Evolutionary conservation across 352 stramenopile genomes (phyloP), one percentile per base, ranked within the genome.

Genomic region (Blastocystis sp.): DNA sequence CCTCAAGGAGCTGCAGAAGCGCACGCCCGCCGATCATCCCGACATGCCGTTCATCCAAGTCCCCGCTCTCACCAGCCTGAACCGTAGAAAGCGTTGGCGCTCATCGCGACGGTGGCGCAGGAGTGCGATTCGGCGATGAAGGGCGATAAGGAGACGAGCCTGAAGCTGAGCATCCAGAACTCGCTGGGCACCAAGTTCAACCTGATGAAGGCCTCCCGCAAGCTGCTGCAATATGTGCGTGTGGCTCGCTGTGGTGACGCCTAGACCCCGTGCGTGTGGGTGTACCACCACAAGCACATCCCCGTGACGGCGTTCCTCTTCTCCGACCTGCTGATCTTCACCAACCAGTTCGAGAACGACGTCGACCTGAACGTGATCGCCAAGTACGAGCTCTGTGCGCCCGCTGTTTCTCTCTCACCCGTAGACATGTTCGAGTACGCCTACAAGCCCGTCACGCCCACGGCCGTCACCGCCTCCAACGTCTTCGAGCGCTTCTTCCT

Each of bases 1-100:
- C 2, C 89, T 97, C 0, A 91, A 91, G 79, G 90, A 91, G 88
- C 43, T 96, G 2, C 91, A 91, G 43, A 90, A 95, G 79, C 90
- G 93, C 80, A 96, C 94, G 0, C 88, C 89, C 0, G 61, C 79
- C 1, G 91, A 91, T 21, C 92, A 96, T 76, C 90, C 90, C 0
- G 93, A 96, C 62, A 89, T 92, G n/a, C 52, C 56, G 21, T 84
- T 84, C 74, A 84, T 84, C 41, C 34, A 45, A 7, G 64, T 74
- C 43, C 5, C 34, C 34, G 9, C 21, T 43, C 43, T 1, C 17
- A 4, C 34, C 9, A 0, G 19, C 21, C 43, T 52, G 7, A 11
- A 74, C 43, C 23, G 34, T 74, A 74, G 21, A 84, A 84, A 59
- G 74, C 74, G 38, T n/a, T 84, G 41, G 74, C 67, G 2, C 40